Conservation (phyloP, 345 rosid species). For the Garcia nutans region DNA sequence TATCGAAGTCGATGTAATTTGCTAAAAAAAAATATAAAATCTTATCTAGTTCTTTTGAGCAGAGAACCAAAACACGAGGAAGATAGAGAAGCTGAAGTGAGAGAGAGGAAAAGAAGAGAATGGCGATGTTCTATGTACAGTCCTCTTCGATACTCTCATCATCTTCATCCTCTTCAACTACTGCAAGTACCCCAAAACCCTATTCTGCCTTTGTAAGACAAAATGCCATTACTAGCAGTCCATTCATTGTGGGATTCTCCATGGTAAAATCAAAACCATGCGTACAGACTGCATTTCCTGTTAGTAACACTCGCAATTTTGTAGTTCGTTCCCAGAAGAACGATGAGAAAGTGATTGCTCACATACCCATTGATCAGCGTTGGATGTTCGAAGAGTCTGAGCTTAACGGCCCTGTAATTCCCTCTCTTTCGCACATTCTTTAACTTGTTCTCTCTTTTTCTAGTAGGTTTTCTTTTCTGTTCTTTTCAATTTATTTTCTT, state of each 20-base stretch:
- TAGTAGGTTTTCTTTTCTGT: no score
- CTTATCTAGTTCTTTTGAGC: background rate
- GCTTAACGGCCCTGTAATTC: conserved; percentile 31
- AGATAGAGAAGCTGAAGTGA: background rate
- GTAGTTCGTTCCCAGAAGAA: conserved; percentile 21
- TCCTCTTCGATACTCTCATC: conserved; percentile 5
- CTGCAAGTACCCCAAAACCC: background rate
- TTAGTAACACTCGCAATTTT: background rate
- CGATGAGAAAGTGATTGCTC: conserved; percentile 4
- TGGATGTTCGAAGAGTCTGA: conserved; percentile 37
- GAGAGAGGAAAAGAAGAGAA: background rate
- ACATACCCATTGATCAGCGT: conserved; percentile 33
- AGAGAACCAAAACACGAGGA: background rate
- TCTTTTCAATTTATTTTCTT: background rate
- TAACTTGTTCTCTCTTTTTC: no score
- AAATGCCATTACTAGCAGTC: background rate
- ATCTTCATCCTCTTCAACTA: background rate
- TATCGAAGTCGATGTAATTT: no score
- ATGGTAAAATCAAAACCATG: conserved; percentile 7
- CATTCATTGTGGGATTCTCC: background rate
- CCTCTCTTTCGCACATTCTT: no score
- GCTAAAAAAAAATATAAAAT: background rate
- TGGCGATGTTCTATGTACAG: conserved; percentile 9
- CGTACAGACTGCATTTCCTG: background rate
- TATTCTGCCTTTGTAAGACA: background rate